A percentile compares a stretch with the other conserved stretches of the same genome.
These are phyloP conservation scores for Colletotrichum aenigma DNA, from an alignment of 2,329 filamentous ascomycete species.

Conservation along the genomic window DNA sequence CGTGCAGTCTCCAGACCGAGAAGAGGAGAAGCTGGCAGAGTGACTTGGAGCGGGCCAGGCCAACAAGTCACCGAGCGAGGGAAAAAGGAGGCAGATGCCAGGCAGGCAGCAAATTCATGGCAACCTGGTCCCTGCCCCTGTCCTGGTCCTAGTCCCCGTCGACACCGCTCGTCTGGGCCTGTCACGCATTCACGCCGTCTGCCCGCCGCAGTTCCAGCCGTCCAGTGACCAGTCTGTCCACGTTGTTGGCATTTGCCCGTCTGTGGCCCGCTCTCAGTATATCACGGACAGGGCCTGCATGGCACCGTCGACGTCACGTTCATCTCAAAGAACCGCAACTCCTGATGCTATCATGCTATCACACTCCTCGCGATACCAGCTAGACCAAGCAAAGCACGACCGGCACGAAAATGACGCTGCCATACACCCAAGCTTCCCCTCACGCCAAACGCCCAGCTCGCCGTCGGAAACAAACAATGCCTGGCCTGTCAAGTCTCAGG, in stretches of 20 bases:
- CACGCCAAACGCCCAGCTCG: background rate
- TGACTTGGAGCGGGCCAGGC: background rate
- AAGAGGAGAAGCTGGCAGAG: background rate
- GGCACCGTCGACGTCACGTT: background rate
- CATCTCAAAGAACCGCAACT: background rate
- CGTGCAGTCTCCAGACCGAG: background rate
- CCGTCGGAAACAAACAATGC: constrained; percentile 6
- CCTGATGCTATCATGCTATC: background rate
- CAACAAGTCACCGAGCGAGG: background rate
- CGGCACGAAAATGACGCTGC: background rate
- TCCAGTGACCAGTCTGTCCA: background rate
- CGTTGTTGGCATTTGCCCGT: background rate
- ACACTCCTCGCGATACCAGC: background rate
- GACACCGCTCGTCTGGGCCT: constrained; percentile 10
- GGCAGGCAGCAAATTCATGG: background rate
- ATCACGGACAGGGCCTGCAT: background rate
- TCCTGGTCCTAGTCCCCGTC: background rate
- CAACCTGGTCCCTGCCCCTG: background rate
- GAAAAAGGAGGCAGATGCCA: background rate
- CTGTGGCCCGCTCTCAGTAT: background rate
- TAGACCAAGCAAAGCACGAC: background rate
- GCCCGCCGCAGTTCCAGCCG: background rate
- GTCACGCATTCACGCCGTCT: background rate
- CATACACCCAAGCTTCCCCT: background rate
- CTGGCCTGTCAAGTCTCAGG: constrained; percentile 14